phyloP scores from a whole-genome alignment of 352 stramenopile genomes.

The Pythium aphanidermatum region DNA sequence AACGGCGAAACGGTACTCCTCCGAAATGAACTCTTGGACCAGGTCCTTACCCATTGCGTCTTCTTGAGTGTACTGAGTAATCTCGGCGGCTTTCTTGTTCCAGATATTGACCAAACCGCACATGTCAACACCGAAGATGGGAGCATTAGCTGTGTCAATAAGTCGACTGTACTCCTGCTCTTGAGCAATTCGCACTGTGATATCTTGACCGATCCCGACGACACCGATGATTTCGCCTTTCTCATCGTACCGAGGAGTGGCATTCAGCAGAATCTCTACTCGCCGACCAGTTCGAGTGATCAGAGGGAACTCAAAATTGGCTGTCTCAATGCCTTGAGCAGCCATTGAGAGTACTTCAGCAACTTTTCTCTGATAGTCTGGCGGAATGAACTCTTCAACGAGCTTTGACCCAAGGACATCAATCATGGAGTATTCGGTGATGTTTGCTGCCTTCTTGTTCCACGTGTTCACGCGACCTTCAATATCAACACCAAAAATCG shows the following conservation, averaged over 20 bases:
- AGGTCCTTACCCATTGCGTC: conserved; percentile 88
- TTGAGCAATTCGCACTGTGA: conserved; percentile 77
- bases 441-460: conserved; percentile 88
- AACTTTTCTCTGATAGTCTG: conserved; percentile 57
- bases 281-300: conserved; percentile 73
- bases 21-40: conserved; percentile 86
- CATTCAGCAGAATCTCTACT: conserved; percentile 81
- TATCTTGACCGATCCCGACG: conserved; percentile 79
- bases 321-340: conserved; percentile 51
- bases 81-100: conserved; percentile 88
- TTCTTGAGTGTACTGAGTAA: conserved; percentile 81
- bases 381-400: conserved; percentile 88
- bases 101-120: conserved; percentile 80
- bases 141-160: conserved; percentile 85
- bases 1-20: conserved; percentile 60
- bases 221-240: conserved; percentile 76
- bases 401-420: conserved; percentile 86
- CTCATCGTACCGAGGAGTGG: conserved; percentile 75
- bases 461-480: conserved; percentile 82
- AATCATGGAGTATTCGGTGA: conserved; percentile 86
- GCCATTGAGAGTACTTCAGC: conserved; percentile 60
- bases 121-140: conserved; percentile 84
- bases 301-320: conserved; percentile 86
- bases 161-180: conserved; percentile 84
- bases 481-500: conserved; percentile 87